A percentile compares a stretch with the other conserved stretches of the same genome.
phyloP scores from a whole-genome alignment of 345 rosid species.

The Clarkia xantiana region DNA sequence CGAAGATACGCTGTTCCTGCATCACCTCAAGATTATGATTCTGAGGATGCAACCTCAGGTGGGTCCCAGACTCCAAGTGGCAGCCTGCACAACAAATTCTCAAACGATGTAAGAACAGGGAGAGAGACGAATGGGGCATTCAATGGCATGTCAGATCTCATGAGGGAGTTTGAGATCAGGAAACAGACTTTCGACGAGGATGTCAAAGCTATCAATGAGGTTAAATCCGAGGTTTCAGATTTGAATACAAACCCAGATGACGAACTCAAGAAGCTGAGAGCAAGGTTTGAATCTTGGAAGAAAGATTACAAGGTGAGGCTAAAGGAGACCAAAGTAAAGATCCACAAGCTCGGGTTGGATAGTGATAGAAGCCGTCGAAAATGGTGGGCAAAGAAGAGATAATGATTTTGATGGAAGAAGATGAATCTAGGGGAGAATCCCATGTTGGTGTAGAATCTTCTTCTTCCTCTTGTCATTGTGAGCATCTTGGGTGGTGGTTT shows the following conservation, averaged over 20 bases:
- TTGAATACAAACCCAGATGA: constrained; percentile 31
- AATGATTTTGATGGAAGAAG: constrained; percentile 5
- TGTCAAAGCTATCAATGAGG: constrained; percentile 37
- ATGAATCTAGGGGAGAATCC: not conserved
- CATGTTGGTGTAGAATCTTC: not conserved
- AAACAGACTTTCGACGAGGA: constrained; percentile 56
- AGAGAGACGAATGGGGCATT: constrained; percentile 49
- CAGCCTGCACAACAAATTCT: constrained; percentile 33
- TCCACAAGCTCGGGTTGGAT: constrained; percentile 34
- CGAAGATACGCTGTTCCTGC: constrained; percentile 36
- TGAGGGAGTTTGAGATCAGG: constrained; percentile 65
- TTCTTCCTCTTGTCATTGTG: constrained; percentile 2
- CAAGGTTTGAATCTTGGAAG: constrained; percentile 69
- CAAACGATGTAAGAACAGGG: constrained; percentile 24
- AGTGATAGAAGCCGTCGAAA: constrained; percentile 48
- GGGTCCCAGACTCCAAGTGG: constrained; percentile 57
- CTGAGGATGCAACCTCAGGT: constrained; percentile 47
- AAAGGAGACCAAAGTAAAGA: constrained; percentile 51
- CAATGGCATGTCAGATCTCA: constrained; percentile 34
- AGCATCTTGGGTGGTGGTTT: constrained; percentile 3
- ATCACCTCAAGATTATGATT: constrained; percentile 52
- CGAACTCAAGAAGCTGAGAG: constrained; percentile 51
- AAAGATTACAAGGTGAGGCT: constrained; percentile 69
- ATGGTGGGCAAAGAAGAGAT: constrained; percentile 75
- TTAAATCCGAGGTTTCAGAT: constrained; percentile 22